phyloP scores from a whole-genome alignment of 176 grass and related monocot genomes.

The Oryza longistaminata region DNA sequence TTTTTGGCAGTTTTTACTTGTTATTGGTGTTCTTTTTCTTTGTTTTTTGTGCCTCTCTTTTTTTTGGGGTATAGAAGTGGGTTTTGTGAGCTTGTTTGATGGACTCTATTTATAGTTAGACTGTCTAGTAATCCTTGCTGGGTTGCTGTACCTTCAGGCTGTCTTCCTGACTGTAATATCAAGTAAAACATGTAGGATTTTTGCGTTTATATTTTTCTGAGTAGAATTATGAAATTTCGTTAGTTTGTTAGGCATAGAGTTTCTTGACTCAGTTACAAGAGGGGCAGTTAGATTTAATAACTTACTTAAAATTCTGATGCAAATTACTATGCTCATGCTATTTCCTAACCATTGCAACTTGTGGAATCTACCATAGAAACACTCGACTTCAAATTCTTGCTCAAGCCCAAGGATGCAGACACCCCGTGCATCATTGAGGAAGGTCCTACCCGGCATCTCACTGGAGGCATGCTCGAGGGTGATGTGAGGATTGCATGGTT shows the following conservation, averaged over 20 bases:
- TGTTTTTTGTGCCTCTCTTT: not conserved
- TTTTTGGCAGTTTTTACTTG: not conserved
- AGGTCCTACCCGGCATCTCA: constrained; percentile 66
- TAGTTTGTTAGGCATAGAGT: not conserved
- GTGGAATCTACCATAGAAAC: constrained; percentile 56
- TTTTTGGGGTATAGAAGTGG: not conserved
- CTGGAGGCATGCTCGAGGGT: constrained; percentile 81
- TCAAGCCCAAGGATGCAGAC: constrained; percentile 73
- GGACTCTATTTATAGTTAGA: not conserved
- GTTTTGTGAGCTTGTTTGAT: not conserved
- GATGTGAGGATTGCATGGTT: constrained; percentile 78
- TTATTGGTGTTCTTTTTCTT: not conserved
- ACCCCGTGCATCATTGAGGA: constrained; percentile 78
- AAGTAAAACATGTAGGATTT: not conserved
- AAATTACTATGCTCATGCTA: not conserved
- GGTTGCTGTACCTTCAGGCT: not conserved
- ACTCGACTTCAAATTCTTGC: constrained; percentile 90
- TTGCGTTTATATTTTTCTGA: not conserved
- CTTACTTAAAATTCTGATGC: not conserved
- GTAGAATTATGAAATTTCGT: not conserved
- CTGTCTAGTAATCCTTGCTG: not conserved
- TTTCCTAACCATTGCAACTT: not conserved
- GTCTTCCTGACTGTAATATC: not conserved
- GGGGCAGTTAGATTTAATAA: not conserved
- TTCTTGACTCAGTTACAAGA: not conserved